phyloP scores from a whole-genome alignment of 768 basidiomycete species.

The Mycena maculata region DNA sequence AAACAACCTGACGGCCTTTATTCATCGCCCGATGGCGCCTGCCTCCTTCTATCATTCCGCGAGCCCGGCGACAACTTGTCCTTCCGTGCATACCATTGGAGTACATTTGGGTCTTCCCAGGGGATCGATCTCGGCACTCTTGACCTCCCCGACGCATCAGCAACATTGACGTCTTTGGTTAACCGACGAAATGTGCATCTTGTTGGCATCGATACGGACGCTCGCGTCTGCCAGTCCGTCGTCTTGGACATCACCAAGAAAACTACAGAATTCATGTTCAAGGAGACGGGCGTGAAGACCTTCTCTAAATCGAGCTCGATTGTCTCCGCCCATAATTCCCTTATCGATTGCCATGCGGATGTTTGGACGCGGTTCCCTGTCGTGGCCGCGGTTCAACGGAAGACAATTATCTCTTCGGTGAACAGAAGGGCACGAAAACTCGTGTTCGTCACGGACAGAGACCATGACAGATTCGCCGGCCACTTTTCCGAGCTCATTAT shows the following conservation, averaged over 20 bases:
- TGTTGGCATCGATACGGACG: constrained; percentile 49
- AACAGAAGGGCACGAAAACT: constrained; percentile 50
- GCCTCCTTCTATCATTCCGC: constrained; percentile 52
- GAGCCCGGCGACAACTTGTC: constrained; percentile 29
- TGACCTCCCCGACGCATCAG: constrained; percentile 42
- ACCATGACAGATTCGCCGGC: constrained; percentile 47
- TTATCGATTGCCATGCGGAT: constrained; percentile 66
- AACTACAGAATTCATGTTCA: constrained; percentile 67
- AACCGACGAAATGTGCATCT: constrained; percentile 56
- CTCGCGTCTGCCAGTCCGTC: constrained; percentile 52
- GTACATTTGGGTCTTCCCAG: constrained; percentile 62
- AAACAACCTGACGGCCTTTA: constrained; percentile 48
- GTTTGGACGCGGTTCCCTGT: constrained; percentile 75
- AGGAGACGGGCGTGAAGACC: constrained; percentile 49
- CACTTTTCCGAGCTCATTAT: constrained; percentile 60
- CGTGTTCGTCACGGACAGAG: constrained; percentile 56
- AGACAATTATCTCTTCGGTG: constrained; percentile 51
- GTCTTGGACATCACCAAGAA: constrained; percentile 66
- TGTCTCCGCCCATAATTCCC: constrained; percentile 56
- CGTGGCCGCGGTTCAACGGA: constrained; percentile 60
- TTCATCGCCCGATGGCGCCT: constrained; percentile 67
- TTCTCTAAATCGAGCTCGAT: constrained; percentile 30
- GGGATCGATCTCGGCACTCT: constrained; percentile 56
- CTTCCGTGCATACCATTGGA: constrained; percentile 64
- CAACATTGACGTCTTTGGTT: constrained; percentile 57